Evolutionary conservation across 2,329 filamentous ascomycete genomes (phyloP), one percentile per base, ranked within the genome.

Genomic region (Pseudogymnoascus destructans): DNA sequence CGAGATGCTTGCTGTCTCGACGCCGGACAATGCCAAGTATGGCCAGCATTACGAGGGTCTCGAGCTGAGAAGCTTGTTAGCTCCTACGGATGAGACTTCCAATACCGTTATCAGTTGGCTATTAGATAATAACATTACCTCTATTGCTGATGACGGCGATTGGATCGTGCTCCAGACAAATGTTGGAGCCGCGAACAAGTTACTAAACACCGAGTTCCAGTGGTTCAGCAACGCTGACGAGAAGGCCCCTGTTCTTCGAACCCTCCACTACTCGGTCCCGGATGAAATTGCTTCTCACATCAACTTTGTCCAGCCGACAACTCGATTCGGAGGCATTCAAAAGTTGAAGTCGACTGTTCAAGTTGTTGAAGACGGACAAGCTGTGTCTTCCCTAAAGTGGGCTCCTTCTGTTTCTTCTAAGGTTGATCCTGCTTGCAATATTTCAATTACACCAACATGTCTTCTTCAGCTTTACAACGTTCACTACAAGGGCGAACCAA

Each of bases 11-110:
- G 66, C 68, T 35, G 65, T 71, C 57, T 78, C 77, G 10, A 76
- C 75, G 0, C 77, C 77, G 0, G 72, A 72, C 6, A 68, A 73
- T 59, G 61, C 70, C 3, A 68, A 71, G 19, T 79, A 79, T 61
- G 77, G 77, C 23, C 66, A 77, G 59, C 77, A 78, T 64, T 72
- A 75, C 61, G 71, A 71, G 40, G 68, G 71, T 36, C 68, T 71
- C 13, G 72, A 76, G 33, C 70, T 76, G 58, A 72, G 75, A 57
- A 63, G 69, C 5, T 70, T 75, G 61, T 72, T 77, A 42, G 70
- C 69, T 8, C 71, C 74, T 0, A 68, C 68, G 4, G 65, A 71
- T 10, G 70, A 71, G 9, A 70, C 71, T 11, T 63, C 71, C 10
- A 62, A 68, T 1, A 63, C 68, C 1, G 71, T 75, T 13, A 67